These are phyloP conservation scores for Picochlorum sp. DNA, from an alignment of 139 green algal species.

Conservation along the genomic window DNA sequence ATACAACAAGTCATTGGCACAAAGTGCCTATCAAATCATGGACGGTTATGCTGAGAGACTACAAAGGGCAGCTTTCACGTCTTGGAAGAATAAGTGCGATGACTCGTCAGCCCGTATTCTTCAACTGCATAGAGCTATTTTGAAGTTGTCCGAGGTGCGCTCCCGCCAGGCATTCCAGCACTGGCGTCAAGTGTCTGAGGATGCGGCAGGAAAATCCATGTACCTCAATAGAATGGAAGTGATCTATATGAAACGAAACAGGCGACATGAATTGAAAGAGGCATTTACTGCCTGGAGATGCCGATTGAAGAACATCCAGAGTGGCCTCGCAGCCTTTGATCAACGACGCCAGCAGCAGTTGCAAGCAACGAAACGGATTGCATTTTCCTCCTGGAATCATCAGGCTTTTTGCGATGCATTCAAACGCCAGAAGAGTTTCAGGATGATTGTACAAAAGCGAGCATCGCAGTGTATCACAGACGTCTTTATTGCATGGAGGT, in stretches of 20 bases:
- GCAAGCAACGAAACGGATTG: too few species aligned
- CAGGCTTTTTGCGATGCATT: too few species aligned
- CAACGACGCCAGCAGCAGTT: too few species aligned
- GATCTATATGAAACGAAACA: background rate
- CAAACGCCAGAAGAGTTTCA: conserved; percentile 1
- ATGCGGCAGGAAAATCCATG: background rate
- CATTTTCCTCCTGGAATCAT: too few species aligned
- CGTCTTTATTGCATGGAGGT: conserved; percentile 10
- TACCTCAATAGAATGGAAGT: background rate
- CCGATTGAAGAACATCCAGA: too few species aligned
- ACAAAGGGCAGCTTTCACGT: background rate
- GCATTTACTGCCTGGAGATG: too few species aligned
- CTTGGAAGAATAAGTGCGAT: background rate
- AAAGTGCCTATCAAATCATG: background rate
- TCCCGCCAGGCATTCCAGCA: background rate
- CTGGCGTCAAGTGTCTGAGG: background rate
- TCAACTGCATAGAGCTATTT: background rate
- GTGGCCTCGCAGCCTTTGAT: too few species aligned
- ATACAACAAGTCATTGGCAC: background rate
- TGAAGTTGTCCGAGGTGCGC: background rate
- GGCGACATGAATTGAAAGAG: background rate
- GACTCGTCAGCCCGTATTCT: background rate
- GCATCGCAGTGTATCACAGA: background rate
- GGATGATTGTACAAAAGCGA: conserved; percentile 1
- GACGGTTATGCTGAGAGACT: background rate